These are phyloP conservation scores for Cryptococcus depauperatus DNA, from an alignment of 1,284 basidiomycete genomes.

Conservation along the genomic window DNA sequence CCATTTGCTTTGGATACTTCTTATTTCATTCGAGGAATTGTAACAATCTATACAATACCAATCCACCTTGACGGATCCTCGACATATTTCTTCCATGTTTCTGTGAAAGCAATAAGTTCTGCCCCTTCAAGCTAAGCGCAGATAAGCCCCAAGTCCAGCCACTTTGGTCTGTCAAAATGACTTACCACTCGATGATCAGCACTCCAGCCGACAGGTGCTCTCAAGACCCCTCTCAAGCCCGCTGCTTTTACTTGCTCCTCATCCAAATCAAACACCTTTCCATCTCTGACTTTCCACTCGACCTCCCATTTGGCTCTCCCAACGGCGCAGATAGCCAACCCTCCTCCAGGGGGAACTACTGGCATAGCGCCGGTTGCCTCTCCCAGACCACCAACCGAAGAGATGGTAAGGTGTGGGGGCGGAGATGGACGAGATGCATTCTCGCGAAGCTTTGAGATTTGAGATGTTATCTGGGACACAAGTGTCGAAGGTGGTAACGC, in stretches of 20 bases:
- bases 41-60: too few species aligned
- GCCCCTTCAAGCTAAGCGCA: slow-evolving; percentile 59
- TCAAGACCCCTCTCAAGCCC: slow-evolving; percentile 51
- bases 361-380: slow-evolving; percentile 64
- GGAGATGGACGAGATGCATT: slow-evolving; percentile 57
- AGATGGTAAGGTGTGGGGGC: slow-evolving; percentile 68
- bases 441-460: slow-evolving; percentile 52
- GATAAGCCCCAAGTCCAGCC: slow-evolving; percentile 3
- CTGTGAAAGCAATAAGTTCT: slow-evolving; percentile 82
- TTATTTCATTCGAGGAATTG: neutral
- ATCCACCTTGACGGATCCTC: slow-evolving; percentile 62
- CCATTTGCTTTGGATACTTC: too few species aligned
- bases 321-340: slow-evolving; percentile 82
- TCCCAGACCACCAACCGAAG: slow-evolving; percentile 75
- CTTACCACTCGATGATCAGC: slow-evolving; percentile 79
- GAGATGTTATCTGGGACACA: slow-evolving; percentile 58
- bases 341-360: slow-evolving; percentile 76
- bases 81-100: slow-evolving; percentile 76
- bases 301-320: slow-evolving; percentile 67
- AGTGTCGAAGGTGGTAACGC: slow-evolving; percentile 53
- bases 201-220: slow-evolving; percentile 72
- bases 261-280: slow-evolving; percentile 53
- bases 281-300: slow-evolving; percentile 23
- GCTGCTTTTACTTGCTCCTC: slow-evolving; percentile 49
- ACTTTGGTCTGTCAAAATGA: neutral